A percentile compares a stretch with the other conserved stretches of the same genome.
Conservation (phyloP, 768 basidiomycete genomes). For the Leccinum barrowsii region DNA sequence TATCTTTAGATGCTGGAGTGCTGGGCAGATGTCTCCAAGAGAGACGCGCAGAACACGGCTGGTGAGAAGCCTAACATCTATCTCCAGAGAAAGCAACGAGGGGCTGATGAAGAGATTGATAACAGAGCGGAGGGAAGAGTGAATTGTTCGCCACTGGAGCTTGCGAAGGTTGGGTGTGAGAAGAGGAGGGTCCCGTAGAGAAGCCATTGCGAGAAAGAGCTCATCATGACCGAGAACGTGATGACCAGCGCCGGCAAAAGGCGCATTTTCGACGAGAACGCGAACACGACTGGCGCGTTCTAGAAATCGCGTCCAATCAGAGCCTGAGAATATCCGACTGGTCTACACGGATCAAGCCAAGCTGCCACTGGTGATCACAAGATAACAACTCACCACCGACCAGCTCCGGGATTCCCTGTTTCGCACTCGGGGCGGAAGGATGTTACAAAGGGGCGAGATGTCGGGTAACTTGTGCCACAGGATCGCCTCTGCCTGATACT, state of each 20-base stretch:
- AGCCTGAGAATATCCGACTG: constrained; percentile 16
- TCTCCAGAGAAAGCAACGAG: constrained; percentile 19
- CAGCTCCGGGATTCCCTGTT: constrained; percentile 10
- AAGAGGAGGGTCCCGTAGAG: constrained; percentile 13
- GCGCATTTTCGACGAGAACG: constrained; percentile 5
- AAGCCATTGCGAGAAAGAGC: constrained; percentile 15
- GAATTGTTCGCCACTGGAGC: constrained; percentile 15
- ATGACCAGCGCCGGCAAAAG: not conserved
- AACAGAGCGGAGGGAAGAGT: not conserved
- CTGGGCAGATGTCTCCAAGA: constrained; percentile 16
- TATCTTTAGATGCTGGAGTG: constrained; percentile 20
- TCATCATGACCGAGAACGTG: not conserved
- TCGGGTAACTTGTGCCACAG: constrained; percentile 19
- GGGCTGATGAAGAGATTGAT: constrained; percentile 24
- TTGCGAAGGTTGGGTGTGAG: constrained; percentile 24
- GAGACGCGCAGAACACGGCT: constrained; percentile 4
- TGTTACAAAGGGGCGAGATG: constrained; percentile 12
- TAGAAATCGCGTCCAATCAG: constrained; percentile 18
- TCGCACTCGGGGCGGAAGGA: constrained; percentile 17
- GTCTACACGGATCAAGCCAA: constrained; percentile 6
- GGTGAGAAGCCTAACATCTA: constrained; percentile 20
- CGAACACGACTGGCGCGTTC: constrained; percentile 16
- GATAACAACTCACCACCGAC: constrained; percentile 18
- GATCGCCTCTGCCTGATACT: constrained; percentile 16
- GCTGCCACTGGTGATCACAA: too few species aligned